Conservation (phyloP, 805 yeast genomes). For the Wickerhamiella azymoides region DNA sequence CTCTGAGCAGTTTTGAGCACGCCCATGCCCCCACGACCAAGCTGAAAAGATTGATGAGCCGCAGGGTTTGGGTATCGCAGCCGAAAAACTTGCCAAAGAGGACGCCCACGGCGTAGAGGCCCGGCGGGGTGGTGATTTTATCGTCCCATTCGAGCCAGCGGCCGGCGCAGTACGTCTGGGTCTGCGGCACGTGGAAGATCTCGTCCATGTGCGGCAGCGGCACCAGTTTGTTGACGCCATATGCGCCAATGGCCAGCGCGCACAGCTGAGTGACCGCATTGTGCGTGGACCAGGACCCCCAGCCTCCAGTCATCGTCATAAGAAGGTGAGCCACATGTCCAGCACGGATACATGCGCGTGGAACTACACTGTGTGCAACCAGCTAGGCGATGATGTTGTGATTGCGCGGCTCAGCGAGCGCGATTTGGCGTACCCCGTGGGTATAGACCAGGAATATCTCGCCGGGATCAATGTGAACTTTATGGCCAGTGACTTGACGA, state of each 20-base stretch:
- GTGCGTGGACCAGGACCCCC: not conserved
- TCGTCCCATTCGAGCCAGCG: slow-evolving; percentile 58
- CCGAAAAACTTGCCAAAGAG: slow-evolving; percentile 17
- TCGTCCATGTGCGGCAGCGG: slow-evolving; percentile 43
- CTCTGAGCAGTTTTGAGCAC: slow-evolving; percentile 30
- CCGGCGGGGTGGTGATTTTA: slow-evolving; percentile 96
- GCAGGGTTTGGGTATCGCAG: slow-evolving; percentile 26
- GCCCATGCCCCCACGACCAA: slow-evolving; percentile 26
- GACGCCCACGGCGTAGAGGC: slow-evolving; percentile 40
- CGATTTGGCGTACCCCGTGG: slow-evolving; percentile 22
- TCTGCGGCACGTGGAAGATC: slow-evolving; percentile 72
- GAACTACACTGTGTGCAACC: slow-evolving; percentile 14
- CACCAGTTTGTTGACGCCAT: slow-evolving; percentile 11
- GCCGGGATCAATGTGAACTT: slow-evolving; percentile 23
- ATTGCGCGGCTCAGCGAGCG: slow-evolving; percentile 24
- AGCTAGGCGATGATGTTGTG: slow-evolving; percentile 12
- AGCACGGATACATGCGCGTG: slow-evolving; percentile 4
- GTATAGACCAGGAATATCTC: slow-evolving; percentile 23
- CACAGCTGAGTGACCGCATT: not conserved
- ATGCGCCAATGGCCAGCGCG: slow-evolving; percentile 2
- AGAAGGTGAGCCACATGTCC: not conserved
- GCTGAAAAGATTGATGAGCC: slow-evolving; percentile 44
- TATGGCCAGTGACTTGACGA: not conserved
- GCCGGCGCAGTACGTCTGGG: slow-evolving; percentile 48
- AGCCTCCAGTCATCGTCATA: not conserved